Evolutionary conservation across 2,329 filamentous ascomycete species (phyloP).

Genomic region (Fusarium beomiforme): DNA sequence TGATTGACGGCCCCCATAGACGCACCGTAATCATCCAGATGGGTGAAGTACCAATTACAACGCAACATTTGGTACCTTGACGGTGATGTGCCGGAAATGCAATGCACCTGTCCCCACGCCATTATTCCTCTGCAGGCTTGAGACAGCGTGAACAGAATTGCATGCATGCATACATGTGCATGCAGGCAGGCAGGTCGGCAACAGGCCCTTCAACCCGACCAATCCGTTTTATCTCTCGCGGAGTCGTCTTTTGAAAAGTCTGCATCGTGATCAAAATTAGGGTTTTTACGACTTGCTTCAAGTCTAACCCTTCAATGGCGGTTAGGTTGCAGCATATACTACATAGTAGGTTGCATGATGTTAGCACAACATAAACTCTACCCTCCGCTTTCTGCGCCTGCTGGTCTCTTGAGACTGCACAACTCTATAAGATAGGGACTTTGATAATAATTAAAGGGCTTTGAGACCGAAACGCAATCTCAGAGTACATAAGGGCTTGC

Average conservation of each 20-base stretch:
- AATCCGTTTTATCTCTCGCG: not conserved
- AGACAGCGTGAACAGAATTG: not conserved
- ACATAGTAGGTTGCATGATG: not conserved
- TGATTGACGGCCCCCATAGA: slow-evolving; percentile 4
- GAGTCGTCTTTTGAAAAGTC: not conserved
- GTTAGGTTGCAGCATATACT: slow-evolving; percentile 16
- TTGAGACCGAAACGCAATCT: not conserved
- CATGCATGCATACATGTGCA: not conserved
- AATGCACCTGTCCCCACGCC: slow-evolving; percentile 26
- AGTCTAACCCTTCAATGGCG: not conserved
- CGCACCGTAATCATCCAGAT: slow-evolving; percentile 7
- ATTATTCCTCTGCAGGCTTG: not conserved
- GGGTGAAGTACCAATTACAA: not conserved
- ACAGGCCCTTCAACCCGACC: not conserved
- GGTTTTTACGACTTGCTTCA: slow-evolving; percentile 5
- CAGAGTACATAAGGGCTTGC: not conserved
- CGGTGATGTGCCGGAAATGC: slow-evolving; percentile 28
- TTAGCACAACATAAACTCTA: slow-evolving; percentile 22
- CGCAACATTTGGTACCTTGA: slow-evolving; percentile 1
- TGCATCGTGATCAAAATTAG: slow-evolving; percentile 13
- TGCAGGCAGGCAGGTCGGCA: not conserved
- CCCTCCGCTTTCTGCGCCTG: not conserved
- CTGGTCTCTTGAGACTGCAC: not conserved
- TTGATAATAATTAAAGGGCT: not conserved
- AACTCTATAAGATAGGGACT: not conserved